Evolutionary conservation across 352 stramenopile species (phyloP), one percentile per base, ranked within the genome.

Genomic region (Plasmopara muralis): DNA sequence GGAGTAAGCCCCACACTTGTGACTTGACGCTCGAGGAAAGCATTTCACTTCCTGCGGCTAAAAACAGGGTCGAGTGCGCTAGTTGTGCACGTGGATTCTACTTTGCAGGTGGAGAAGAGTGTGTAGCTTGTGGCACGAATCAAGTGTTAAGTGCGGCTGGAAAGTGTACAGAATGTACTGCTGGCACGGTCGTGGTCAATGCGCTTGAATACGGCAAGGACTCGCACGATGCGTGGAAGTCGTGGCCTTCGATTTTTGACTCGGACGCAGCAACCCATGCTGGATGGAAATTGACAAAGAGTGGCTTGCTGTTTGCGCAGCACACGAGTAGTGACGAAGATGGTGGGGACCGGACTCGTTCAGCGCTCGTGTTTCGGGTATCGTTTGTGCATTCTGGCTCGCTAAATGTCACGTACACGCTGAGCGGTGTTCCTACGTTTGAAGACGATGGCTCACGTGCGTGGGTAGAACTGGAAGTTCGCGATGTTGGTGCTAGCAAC

Each of bases 391-490:
- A 82, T 53, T 83, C 64, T 2, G 78, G 74, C 2, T 74, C 47
- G 29, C 35, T 90, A 8, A 78, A 87, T 51, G 29, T 90, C 20
- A 90, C 76, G 30, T 90, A 90, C 47, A 50, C 70, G 30, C 53
- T 90, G 10, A 66, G 70, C 15, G 69, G 79, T 25, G 66, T 90
- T 2, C 79, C 79, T 1, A 87, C 79, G 0, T 87, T 87, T 50
- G 77, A 63, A 43, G 64, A 57, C 4, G 67, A 81, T n/a, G 74
- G 72, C 2, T 63, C 61, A 6, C 76, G 76, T 30, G 78, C 76
- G n/a, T 89, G 78, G 78, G 57, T 89, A 18, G 78, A 87, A 56
- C 54, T 89, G 12, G 74, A 89, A 55, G 60, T 84, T 7, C 63
- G 50, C 6, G 63, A 68, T 47, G 53, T 55, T 7, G 43, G 42